Base-by-base conservation (phyloP, 805 yeast genomes). In the Blastobotrys mokoenaii region DNA sequence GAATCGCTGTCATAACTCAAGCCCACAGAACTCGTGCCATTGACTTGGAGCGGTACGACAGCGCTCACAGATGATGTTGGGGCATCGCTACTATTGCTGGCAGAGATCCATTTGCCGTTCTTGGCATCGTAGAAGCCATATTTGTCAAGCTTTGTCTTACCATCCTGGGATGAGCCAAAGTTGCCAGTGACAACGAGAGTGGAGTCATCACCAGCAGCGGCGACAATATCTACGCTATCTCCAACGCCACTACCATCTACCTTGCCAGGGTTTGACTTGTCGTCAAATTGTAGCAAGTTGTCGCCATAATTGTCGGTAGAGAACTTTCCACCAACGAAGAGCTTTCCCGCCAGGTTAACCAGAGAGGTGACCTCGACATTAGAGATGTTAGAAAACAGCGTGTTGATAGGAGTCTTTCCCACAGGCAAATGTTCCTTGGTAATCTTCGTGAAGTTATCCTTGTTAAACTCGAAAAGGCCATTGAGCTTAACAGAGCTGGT, bases 401-500 rank as follows among this genome's bases (percentile, higher is more conserved):
- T 59, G 51, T 51, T 65, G 36, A 81, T 50, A 1, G 76, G 58
- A 0, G 84, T 70, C 51, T 76, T 71, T 0, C 79, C 77, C 35
- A 79, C 65, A n/a, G 43, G 43, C 47, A 57, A 44, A 30, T 64
- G 52, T 8, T 63, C 54, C 35, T 58, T 52, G 11, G 62, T 56
- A 10, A 55, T 50, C 3, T 59, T 41, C 8, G 82, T 66, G 60
- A 84, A 86, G 60, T 88, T 88, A 2, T 75, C 63, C 32, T 79
- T 64, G 1, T 86, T 79, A 62, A 82, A 93, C 64, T 90, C 96
- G 58, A 90, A 86, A 16, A 90, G 55, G 8, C 95, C 95, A 60
- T 84, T 83, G 42, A 89, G 60, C 1, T 45, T 46, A 3, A 59
- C 55, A 14, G 44, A 20, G 5, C 49, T 33, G 12, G 40, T 37